Evolutionary conservation across 2,329 filamentous ascomycete species (phyloP).

Genomic region (Fonsecaea nubica): DNA sequence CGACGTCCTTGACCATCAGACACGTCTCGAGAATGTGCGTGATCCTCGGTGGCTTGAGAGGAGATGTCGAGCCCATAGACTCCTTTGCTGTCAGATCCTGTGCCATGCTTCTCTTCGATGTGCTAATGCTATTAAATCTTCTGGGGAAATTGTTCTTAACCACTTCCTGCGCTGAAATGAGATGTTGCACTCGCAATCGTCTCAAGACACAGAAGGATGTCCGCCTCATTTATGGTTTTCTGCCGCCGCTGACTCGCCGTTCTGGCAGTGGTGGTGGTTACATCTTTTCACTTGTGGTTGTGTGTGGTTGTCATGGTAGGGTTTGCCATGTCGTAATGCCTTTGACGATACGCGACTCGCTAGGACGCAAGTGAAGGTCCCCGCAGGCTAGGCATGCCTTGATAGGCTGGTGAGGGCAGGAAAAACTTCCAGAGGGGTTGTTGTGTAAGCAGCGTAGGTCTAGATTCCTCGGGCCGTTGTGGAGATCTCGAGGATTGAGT

Average conservation of each 20-base stretch:
- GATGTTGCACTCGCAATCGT: not conserved
- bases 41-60: constrained; percentile 35
- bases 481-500: not conserved
- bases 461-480: constrained; percentile 2
- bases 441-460: constrained; percentile 12
- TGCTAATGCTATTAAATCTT: not conserved
- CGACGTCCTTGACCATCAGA: constrained; percentile 42
- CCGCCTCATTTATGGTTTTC: not conserved
- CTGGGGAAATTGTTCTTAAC: not conserved
- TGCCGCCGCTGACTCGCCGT: not conserved
- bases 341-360: not conserved
- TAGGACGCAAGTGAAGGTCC: not conserved
- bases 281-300: not conserved
- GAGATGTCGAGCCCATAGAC: not conserved
- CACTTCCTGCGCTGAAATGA: not conserved
- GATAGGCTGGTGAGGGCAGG: not conserved
- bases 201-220: not conserved
- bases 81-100: not conserved
- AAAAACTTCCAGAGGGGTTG: not conserved
- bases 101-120: not conserved
- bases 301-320: not conserved
- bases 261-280: not conserved
- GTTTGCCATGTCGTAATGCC: not conserved
- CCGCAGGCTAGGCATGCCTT: not conserved
- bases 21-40: constrained; percentile 44